These are phyloP conservation scores for Nannochloris sp. DNA, from an alignment of 139 green algal species.

Conservation along the genomic window DNA sequence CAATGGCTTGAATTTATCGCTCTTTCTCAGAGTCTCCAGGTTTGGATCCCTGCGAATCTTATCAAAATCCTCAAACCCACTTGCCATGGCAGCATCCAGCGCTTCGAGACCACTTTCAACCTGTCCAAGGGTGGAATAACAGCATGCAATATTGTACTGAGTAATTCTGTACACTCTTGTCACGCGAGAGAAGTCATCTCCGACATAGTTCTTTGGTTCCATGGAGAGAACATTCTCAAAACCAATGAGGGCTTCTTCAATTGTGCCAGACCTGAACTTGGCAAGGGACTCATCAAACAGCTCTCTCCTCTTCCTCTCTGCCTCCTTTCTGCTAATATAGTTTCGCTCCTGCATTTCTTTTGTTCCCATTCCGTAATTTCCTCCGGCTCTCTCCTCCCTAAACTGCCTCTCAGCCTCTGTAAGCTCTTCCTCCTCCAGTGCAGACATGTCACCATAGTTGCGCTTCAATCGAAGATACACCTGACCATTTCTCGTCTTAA, in stretches of 20 bases:
- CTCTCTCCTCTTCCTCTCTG: conserved; percentile 67
- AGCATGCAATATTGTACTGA: conserved; percentile 98
- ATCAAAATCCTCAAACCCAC: conserved; percentile 88
- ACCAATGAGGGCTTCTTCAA: conserved; percentile 78
- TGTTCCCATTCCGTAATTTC: conserved; percentile 91
- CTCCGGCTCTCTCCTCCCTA: conserved; percentile 70
- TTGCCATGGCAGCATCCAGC: conserved; percentile 64
- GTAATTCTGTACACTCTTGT: conserved; percentile 85
- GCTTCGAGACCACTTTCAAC: conserved; percentile 72
- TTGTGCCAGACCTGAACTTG: conserved; percentile 68
- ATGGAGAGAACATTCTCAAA: conserved; percentile 94
- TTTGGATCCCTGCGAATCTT: conserved; percentile 86
- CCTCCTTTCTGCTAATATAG: conserved; percentile 79
- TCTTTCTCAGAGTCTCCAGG: conserved; percentile 56
- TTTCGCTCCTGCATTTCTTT: conserved; percentile 83
- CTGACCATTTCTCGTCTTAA: conserved; percentile 86
- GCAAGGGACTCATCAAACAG: conserved; percentile 82
- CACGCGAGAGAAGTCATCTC: conserved; percentile 79
- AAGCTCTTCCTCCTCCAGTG: conserved; percentile 56
- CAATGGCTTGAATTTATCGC: conserved; percentile 53
- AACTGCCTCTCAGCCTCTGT: conserved; percentile 51
- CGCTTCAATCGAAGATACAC: conserved; percentile 87
- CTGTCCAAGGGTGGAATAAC: conserved; percentile 78
- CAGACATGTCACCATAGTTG: conserved; percentile 73
- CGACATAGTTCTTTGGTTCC: conserved; percentile 87